Evolutionary conservation across 495 filamentous ascomycete genomes (phyloP).

Genomic region (Daldinia childiae): DNA sequence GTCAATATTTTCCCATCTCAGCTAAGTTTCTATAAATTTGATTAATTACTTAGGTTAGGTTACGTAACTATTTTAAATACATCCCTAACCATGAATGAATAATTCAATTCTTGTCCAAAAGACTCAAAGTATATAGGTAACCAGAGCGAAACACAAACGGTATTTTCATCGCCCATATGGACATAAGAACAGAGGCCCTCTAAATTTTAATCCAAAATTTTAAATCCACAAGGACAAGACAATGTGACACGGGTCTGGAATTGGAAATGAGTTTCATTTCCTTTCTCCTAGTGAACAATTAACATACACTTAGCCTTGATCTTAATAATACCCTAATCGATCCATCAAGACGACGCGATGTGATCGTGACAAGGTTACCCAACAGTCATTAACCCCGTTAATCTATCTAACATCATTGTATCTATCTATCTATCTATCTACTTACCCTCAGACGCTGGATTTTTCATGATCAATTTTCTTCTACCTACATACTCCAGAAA

Average conservation of each 20-base stretch:
- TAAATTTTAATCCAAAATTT: slow-evolving; percentile 36
- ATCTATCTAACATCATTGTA: not conserved
- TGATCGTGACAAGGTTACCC: slow-evolving; percentile 2
- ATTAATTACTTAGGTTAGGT: too few relatives aligned
- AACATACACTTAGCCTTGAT: not conserved
- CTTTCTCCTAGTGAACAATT: slow-evolving; percentile 7
- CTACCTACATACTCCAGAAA: slow-evolving; percentile 11
- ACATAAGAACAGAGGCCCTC: not conserved
- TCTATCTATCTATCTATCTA: too few relatives aligned
- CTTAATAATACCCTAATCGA: not conserved
- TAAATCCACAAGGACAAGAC: slow-evolving; percentile 25
- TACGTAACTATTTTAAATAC: too few relatives aligned
- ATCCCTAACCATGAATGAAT: not conserved
- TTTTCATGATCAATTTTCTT: not conserved
- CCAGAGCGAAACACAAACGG: not conserved
- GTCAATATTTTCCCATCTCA: not conserved
- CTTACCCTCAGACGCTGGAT: not conserved
- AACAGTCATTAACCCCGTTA: not conserved
- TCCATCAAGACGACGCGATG: not conserved
- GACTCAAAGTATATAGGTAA: not conserved
- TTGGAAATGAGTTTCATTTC: slow-evolving; percentile 43
- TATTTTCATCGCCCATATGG: too few relatives aligned
- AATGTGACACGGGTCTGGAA: slow-evolving; percentile 36
- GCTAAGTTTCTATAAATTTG: not conserved
- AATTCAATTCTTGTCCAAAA: not conserved